These are phyloP conservation scores for Sporisorium exsertum DNA, from an alignment of 1,284 basidiomycete species.

Conservation along the genomic window DNA sequence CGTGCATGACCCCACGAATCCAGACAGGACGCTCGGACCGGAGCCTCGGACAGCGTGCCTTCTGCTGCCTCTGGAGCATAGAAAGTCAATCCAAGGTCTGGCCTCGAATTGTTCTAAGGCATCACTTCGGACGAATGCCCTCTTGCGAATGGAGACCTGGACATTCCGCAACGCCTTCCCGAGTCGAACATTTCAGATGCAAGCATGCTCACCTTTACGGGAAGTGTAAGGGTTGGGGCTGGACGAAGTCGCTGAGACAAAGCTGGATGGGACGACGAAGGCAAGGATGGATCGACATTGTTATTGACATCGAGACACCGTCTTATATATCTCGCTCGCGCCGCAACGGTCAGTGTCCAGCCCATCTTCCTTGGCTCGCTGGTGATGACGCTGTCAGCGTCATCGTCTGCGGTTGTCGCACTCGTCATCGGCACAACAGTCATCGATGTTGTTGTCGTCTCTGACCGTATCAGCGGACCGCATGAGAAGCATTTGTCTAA, in stretches of 20 bases:
- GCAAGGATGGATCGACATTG: no score
- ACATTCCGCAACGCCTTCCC: background rate
- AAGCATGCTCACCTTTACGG: background rate
- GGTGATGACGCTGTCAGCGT: background rate
- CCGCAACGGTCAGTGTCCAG: no score
- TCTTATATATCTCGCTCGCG: conserved; percentile 4
- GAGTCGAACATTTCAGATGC: background rate
- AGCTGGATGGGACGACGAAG: background rate
- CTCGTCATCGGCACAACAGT: background rate
- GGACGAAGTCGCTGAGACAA: background rate
- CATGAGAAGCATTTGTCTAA: background rate
- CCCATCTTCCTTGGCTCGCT: background rate
- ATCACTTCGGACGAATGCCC: conserved; percentile 27
- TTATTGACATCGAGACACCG: background rate
- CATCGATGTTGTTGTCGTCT: background rate
- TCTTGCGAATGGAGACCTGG: background rate
- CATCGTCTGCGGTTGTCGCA: background rate
- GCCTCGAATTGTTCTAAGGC: conserved; percentile 3
- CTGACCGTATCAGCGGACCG: background rate
- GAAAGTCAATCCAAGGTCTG: background rate
- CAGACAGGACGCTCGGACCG: background rate
- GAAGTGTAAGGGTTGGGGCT: background rate
- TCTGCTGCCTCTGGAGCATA: background rate
- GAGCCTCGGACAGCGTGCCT: conserved; percentile 6
- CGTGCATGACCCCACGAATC: no score